Percentiles rank a stretch among this genome's conserved stretches.
Conservation (phyloP, 2,329 filamentous ascomycete genomes). For the Stagonosporopsis tanaceti region DNA sequence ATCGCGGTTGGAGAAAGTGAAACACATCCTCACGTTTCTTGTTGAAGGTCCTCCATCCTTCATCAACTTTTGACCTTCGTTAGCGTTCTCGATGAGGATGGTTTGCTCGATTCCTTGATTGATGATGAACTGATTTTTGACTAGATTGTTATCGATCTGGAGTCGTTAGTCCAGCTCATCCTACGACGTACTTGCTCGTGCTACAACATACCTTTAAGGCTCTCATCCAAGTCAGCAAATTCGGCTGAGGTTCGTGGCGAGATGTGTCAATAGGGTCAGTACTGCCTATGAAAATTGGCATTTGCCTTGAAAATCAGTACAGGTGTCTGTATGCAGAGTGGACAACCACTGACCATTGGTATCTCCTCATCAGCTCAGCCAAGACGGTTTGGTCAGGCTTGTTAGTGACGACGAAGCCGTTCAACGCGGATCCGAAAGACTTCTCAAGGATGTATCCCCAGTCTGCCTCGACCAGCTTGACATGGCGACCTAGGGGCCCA, state of each 20-base stretch:
- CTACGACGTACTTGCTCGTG: too few relatives aligned
- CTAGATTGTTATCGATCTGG: conserved; percentile 62
- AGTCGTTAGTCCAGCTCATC: conserved; percentile 21
- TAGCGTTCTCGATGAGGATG: conserved; percentile 74
- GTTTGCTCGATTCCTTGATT: conserved; percentile 83
- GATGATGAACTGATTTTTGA: conserved; percentile 85
- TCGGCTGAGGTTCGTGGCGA: conserved; percentile 75
- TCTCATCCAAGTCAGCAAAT: conserved; percentile 79
- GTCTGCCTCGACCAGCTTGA: conserved; percentile 77
- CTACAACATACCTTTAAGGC: conserved; percentile 66
- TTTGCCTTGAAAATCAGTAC: conserved; percentile 46
- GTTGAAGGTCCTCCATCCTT: conserved; percentile 59
- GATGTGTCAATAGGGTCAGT: conserved; percentile 64
- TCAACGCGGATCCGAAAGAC: conserved; percentile 72
- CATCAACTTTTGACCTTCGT: conserved; percentile 74
- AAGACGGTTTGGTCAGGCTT: conserved; percentile 78
- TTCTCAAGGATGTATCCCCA: conserved; percentile 87
- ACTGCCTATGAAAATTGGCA: conserved; percentile 71
- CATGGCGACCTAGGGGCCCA: conserved; percentile 81
- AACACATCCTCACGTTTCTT: conserved; percentile 76
- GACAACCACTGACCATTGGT: conserved; percentile 56
- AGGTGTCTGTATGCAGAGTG: not conserved
- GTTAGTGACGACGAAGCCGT: conserved; percentile 81
- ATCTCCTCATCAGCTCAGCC: conserved; percentile 67
- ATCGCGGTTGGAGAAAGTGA: conserved; percentile 70